Evolutionary conservation across 2,329 filamentous ascomycete genomes (phyloP).

Genomic region (Penicillium sp.): DNA sequence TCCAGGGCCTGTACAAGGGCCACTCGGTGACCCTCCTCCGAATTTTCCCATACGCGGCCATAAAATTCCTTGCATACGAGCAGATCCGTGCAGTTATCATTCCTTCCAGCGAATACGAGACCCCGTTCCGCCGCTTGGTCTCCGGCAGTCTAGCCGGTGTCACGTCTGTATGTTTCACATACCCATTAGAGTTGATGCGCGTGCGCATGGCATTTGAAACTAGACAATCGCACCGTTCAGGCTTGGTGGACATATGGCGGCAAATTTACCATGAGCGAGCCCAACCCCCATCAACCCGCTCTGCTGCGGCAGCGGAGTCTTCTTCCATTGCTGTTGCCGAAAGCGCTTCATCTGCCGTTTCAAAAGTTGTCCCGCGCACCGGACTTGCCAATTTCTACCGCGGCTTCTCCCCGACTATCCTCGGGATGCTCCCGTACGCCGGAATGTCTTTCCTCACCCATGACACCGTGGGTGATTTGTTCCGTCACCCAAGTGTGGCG

Average conservation of each 20-base stretch:
- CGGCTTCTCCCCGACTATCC: constrained; percentile 78
- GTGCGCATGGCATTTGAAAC: constrained; percentile 94
- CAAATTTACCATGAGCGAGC: constrained; percentile 77
- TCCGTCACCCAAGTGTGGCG: constrained; percentile 61
- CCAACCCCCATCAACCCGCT: constrained; percentile 24
- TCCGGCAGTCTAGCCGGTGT: constrained; percentile 54
- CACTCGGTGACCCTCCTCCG: constrained; percentile 88
- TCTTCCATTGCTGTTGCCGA: constrained; percentile 36
- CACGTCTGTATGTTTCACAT: constrained; percentile 90
- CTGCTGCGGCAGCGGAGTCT: constrained; percentile 21
- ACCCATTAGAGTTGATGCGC: constrained; percentile 83
- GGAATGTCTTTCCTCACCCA: constrained; percentile 93
- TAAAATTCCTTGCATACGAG: constrained; percentile 97
- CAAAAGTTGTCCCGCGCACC: constrained; percentile 50
- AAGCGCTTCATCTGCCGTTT: constrained; percentile 33
- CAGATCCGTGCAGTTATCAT: constrained; percentile 80
- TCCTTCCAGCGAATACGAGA: constrained; percentile 63
- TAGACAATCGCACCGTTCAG: constrained; percentile 60
- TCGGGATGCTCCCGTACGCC: constrained; percentile 94
- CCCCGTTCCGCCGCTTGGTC: constrained; percentile 57
- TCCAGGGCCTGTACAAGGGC: constrained; percentile 73
- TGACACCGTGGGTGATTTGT: constrained; percentile 75
- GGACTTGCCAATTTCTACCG: constrained; percentile 89
- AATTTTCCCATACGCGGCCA: constrained; percentile 94
- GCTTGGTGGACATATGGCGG: constrained; percentile 65